Evolutionary conservation across 148 eudicot species (phyloP).

Genomic region (Salicornia ramosissima): DNA sequence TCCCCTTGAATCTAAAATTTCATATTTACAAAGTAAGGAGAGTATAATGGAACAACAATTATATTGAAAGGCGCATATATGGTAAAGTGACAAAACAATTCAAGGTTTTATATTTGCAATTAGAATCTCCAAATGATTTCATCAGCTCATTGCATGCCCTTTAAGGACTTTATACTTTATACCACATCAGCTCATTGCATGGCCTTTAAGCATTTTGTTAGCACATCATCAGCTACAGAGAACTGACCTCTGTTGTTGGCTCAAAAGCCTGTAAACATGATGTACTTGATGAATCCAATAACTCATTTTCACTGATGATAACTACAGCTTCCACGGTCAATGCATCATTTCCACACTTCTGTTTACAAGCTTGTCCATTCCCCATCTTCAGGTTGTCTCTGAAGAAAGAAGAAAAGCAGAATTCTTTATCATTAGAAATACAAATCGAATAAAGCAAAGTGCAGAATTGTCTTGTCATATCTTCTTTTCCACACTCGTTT

Average conservation of each 20-base stretch:
- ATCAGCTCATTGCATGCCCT: background rate
- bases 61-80: background rate
- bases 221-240: conserved; percentile 7
- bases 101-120: background rate
- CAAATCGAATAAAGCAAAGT: too few relatives aligned
- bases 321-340: conserved; percentile 63
- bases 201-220: background rate
- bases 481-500: too few relatives aligned
- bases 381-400: conserved; percentile 67
- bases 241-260: conserved; percentile 63
- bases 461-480: too few relatives aligned
- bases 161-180: background rate
- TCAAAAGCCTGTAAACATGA: conserved; percentile 53
- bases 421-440: conserved; percentile 2
- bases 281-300: conserved; percentile 31
- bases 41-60: too few relatives aligned
- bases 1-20: too few relatives aligned
- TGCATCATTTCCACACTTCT: conserved; percentile 32
- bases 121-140: background rate
- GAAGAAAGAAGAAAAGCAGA: conserved; percentile 12
- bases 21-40: too few relatives aligned
- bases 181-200: conserved; percentile 5
- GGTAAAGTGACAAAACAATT: background rate
- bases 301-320: conserved; percentile 57
- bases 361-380: conserved; percentile 49